These are phyloP conservation scores for Lipomyces sp. DNA, from an alignment of 805 yeast species.

Conservation along the genomic window DNA sequence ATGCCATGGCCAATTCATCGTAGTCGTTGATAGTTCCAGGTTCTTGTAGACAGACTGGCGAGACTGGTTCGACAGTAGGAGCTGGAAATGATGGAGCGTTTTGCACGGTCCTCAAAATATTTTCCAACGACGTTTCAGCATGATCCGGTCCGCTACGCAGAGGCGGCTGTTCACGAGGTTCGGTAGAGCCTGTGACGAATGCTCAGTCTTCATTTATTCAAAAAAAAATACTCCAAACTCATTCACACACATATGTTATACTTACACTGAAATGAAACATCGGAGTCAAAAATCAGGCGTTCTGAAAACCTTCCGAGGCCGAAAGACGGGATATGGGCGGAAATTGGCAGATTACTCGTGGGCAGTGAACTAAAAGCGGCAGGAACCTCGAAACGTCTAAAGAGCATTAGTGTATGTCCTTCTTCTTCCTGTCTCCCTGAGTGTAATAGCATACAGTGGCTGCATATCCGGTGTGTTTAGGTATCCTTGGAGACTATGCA, in stretches of 20 bases:
- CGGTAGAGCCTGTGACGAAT: constrained; percentile 8
- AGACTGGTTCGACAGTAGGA: neutral
- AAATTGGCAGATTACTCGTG: constrained; percentile 4
- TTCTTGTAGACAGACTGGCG: neutral
- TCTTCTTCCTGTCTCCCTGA: neutral
- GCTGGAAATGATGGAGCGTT: constrained; percentile 7
- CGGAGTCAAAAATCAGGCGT: constrained; percentile 20
- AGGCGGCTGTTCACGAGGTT: constrained; percentile 9
- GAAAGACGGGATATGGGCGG: neutral
- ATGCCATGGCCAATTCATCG: neutral
- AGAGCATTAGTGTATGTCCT: neutral
- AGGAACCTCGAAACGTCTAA: constrained; percentile 14
- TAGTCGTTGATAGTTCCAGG: neutral
- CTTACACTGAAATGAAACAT: constrained; percentile 26
- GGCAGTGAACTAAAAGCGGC: constrained; percentile 21
- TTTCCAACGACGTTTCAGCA: constrained; percentile 12
- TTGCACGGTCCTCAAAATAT: constrained; percentile 15
- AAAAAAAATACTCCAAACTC: neutral
- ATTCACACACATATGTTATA: too few species aligned
- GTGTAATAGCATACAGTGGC: constrained; percentile 17
- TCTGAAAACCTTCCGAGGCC: constrained; percentile 23
- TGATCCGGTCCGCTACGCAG: neutral
- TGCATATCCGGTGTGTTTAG: constrained; percentile 20
- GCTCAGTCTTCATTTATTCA: neutral
- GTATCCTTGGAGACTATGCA: constrained; percentile 19